Conservation (phyloP, 108 stramenopile genomes). For the Nitzschia putrida region DNA sequence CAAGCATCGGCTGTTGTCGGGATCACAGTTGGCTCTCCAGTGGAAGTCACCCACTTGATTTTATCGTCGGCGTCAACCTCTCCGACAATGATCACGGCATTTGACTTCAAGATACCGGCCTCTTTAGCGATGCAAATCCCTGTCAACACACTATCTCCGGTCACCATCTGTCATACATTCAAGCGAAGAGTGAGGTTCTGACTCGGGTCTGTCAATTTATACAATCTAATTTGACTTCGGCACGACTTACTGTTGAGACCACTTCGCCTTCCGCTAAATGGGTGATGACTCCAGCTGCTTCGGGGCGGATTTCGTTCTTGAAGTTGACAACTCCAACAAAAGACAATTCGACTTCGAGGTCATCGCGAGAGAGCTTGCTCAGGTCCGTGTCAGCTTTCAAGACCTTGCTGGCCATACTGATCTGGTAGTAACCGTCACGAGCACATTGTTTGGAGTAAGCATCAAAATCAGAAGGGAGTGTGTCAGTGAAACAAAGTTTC, state of each 20-base stretch:
- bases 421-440: constrained; percentile 57
- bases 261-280: constrained; percentile 55
- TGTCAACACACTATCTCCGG: constrained; percentile 67
- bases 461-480: constrained; percentile 54
- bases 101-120: constrained; percentile 50
- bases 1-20: background rate
- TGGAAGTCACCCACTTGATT: constrained; percentile 40
- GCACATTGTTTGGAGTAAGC: constrained; percentile 33
- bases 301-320: constrained; percentile 55
- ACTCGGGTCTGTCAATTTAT: too few relatives aligned
- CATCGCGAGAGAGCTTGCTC: constrained; percentile 43
- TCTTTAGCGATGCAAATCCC: constrained; percentile 61
- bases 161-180: constrained; percentile 35
- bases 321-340: constrained; percentile 64
- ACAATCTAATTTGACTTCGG: too few relatives aligned
- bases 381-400: constrained; percentile 29
- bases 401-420: constrained; percentile 49
- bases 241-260: constrained; percentile 7
- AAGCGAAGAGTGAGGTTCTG: too few relatives aligned
- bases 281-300: constrained; percentile 51
- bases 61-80: constrained; percentile 12
- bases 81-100: constrained; percentile 35
- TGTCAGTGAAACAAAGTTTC: constrained; percentile 39
- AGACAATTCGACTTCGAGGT: constrained; percentile 46
- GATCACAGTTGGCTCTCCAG: constrained; percentile 2